Evolutionary conservation across 179 eudicot genomes (phyloP), one percentile per base, ranked within the genome.

Genomic region (Silene coronaria): DNA sequence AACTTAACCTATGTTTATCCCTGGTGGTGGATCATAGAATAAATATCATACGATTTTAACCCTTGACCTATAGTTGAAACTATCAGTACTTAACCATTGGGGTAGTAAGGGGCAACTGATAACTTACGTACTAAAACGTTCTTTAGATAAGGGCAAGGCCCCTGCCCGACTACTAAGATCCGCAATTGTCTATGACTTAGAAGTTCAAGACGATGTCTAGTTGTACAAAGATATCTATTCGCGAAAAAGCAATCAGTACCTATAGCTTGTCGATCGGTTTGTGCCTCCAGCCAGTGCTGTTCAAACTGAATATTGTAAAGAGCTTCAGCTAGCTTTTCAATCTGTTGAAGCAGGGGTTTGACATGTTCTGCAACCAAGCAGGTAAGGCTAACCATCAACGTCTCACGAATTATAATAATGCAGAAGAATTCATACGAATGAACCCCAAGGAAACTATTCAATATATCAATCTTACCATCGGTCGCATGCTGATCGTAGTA

Each of bases 231-330:
- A 66, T 61, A 71, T 10, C 28, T 58, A 21, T 63, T 57, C 1
- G 6, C 26, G 10, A 13, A 27, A 30, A 27, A 69, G 66, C 2
- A 38, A 68, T 30, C 2, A 82, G 32, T 90, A 91, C 97, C 91
- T 77, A 89, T 75, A 70, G 90, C 86, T 81, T 92, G 97, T 22
- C 93, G 93, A 72, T 89, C 90, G 26, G 91, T 90, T 73, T 90
- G 90, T 63, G 97, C 97, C 81, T 89, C 89, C 1, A 92, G 82
- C 91, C 89, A 92, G 69, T 90, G 96, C 87, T 92, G 96, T 81
- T 90, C 97, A 79, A 88, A 92, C 78, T 87, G 96, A 75, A 92
- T 86, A 81, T 87, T 86, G 84, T 90, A 85, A 48, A 92, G 86
- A 81, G 93, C 90, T 77, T 90, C 90, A 74, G 85, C 88, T 75